Conservation (phyloP, 768 basidiomycete genomes). For the Suillus occidentalis region DNA sequence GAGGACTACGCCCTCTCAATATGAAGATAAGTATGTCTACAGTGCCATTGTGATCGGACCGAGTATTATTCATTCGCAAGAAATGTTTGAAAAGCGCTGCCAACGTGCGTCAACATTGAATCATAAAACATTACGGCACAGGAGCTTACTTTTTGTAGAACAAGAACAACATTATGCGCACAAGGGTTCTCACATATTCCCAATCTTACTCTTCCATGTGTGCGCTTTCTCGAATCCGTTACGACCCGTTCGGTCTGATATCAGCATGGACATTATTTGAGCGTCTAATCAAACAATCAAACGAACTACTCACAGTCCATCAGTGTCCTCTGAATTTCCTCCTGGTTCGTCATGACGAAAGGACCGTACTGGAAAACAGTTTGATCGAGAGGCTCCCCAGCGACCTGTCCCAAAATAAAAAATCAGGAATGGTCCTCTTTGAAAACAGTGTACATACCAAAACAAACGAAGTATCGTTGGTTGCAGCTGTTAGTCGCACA, state of each 20-base stretch:
- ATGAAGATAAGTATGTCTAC: neutral
- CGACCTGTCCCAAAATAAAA: slow-evolving; percentile 47
- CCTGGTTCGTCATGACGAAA: slow-evolving; percentile 80
- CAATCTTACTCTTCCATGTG: slow-evolving; percentile 86
- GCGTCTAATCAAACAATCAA: neutral
- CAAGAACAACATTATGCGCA: neutral
- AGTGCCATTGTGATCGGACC: neutral
- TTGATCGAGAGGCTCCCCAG: slow-evolving; percentile 89
- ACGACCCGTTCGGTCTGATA: slow-evolving; percentile 61
- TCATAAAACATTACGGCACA: neutral
- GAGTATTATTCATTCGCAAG: neutral
- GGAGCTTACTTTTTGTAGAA: slow-evolving; percentile 1
- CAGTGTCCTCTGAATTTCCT: slow-evolving; percentile 82
- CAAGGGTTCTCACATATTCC: slow-evolving; percentile 21
- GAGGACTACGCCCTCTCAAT: neutral
- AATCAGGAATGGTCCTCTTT: slow-evolving; percentile 2
- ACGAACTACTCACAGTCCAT: slow-evolving; percentile 62
- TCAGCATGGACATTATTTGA: slow-evolving; percentile 1
- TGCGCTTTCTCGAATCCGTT: slow-evolving; percentile 94
- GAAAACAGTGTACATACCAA: slow-evolving; percentile 47
- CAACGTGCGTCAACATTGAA: neutral
- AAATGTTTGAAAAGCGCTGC: neutral
- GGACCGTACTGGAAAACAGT: slow-evolving; percentile 85
- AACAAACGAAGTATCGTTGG: slow-evolving; percentile 70
- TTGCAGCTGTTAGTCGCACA: slow-evolving; percentile 57